phyloP scores from a whole-genome alignment of 2,329 filamentous ascomycete species.

The Helotiales sp. region DNA sequence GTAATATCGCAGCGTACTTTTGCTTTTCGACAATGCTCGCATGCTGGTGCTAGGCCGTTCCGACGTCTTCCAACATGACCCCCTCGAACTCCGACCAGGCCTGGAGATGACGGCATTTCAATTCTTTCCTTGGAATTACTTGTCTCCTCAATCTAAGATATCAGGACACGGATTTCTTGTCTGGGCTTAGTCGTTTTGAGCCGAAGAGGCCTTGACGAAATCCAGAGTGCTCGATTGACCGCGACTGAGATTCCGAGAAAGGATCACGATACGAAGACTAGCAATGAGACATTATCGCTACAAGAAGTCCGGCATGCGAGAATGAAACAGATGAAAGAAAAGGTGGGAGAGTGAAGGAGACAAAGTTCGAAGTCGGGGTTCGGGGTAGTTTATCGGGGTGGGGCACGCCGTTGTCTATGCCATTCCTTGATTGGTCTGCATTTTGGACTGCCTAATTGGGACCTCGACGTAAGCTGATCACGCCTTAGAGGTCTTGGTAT shows the following conservation, averaged over 20 bases:
- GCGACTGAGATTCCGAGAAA: too few species aligned
- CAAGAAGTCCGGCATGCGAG: too few species aligned
- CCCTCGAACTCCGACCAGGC: neutral
- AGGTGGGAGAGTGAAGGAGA: neutral
- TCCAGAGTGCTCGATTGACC: too few species aligned
- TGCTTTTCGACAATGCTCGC: slow-evolving; percentile 21
- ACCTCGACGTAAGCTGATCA: neutral
- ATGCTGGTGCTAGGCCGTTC: slow-evolving; percentile 22
- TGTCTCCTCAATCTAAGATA: too few species aligned
- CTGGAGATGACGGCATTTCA: too few species aligned
- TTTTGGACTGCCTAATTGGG: neutral
- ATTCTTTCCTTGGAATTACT: too few species aligned
- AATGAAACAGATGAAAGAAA: neutral
- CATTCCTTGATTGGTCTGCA: neutral
- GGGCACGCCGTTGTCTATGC: neutral
- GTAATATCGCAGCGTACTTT: slow-evolving; percentile 20
- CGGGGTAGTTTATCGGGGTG: neutral
- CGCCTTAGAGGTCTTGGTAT: neutral
- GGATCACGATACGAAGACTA: too few species aligned
- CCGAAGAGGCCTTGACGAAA: too few species aligned
- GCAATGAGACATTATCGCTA: too few species aligned
- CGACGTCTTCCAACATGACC: slow-evolving; percentile 8
- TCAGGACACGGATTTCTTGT: too few species aligned
- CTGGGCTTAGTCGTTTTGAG: too few species aligned
- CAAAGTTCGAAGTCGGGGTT: neutral